Base-by-base conservation (phyloP, 108 stramenopile genomes). In the Discostella stelligeroides region DNA sequence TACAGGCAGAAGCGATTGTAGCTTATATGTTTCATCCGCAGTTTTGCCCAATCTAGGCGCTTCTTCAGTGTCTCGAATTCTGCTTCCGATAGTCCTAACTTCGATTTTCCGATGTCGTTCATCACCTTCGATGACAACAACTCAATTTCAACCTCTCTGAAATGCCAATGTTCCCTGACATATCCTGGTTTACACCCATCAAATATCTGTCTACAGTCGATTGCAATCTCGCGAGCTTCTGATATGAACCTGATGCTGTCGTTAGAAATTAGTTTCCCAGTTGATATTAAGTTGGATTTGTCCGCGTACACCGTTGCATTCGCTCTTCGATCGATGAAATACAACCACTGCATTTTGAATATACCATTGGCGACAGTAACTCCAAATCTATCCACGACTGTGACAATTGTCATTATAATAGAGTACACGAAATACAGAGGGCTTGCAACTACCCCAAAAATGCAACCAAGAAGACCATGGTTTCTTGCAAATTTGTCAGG, bases 381-480 rank as follows among this genome's bases (percentile, higher is more conserved):
- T 3, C 66, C 64, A 20, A 76, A 23, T 12, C 83, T 68, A 61
- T 88, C 88, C 45, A 83, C 58, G 56, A 71, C 76, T 1, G 80
- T 64, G 17, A 81, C 4, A 48, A 85, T 29, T 43, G 60, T 68
- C 65, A 20, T 53, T 15, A 79, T 41, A 17, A 75, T 7, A 40
- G 63, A 38, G 18, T 58, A 60, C 2, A 75, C 21, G n/a, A 82
- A 60, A 54, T 76, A 82, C 15, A 84, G 62, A 0, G 79, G 83
- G 14, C 49, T 63, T 4, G 72, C 23, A 14, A 83, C 17, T 17
- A 81, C n/a, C 7, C 88, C 88, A 47, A 75, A 69, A 4, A 88
- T 23, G 57, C 83, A 88, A 0, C 88, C 88, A 45, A 80, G 59
- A 27, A 66, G 60, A 24, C 88, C 88, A 58, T 77, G 41, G 1